Evolutionary conservation across 2,329 filamentous ascomycete genomes (phyloP).

Genomic region (Neofusicoccum laricinum): DNA sequence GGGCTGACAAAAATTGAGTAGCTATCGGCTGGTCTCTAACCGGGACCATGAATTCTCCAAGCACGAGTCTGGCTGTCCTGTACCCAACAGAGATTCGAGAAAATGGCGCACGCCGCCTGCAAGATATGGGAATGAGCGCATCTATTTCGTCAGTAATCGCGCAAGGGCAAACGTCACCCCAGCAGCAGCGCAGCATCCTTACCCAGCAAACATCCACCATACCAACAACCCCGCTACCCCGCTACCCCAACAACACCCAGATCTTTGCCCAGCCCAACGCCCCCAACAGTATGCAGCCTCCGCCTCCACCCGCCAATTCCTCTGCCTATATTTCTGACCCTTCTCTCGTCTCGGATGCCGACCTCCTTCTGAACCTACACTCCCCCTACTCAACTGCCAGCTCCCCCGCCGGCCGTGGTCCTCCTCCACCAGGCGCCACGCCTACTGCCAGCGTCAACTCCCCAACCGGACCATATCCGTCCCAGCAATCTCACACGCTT

Average conservation of each 20-base stretch:
- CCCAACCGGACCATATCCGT: background rate
- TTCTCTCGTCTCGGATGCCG: slow-evolving; percentile 42
- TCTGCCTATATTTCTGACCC: slow-evolving; percentile 25
- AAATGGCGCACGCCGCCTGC: background rate
- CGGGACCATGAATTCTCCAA: slow-evolving; percentile 81
- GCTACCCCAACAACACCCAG: slow-evolving; percentile 23
- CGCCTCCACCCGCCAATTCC: slow-evolving; percentile 25
- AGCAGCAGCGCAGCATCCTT: slow-evolving; percentile 23
- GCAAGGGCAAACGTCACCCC: slow-evolving; percentile 19
- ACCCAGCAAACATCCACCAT: slow-evolving; percentile 24
- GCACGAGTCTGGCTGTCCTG: slow-evolving; percentile 76
- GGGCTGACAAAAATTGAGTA: slow-evolving; percentile 26
- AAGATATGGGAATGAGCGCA: slow-evolving; percentile 14
- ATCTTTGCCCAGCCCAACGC: slow-evolving; percentile 22
- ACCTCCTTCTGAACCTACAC: slow-evolving; percentile 50
- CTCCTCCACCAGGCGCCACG: background rate
- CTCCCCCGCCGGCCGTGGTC: slow-evolving; percentile 22
- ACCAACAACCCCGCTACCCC: slow-evolving; percentile 25
- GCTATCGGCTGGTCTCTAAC: slow-evolving; percentile 85
- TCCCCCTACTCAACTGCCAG: slow-evolving; percentile 40
- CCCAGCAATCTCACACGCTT: background rate
- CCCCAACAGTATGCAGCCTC: slow-evolving; percentile 31
- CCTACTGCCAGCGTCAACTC: background rate
- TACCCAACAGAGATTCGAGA: slow-evolving; percentile 58
- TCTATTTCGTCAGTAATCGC: slow-evolving; percentile 32